Conservation (phyloP, 257 asterid species). For the Nicotiana noctiflora region DNA sequence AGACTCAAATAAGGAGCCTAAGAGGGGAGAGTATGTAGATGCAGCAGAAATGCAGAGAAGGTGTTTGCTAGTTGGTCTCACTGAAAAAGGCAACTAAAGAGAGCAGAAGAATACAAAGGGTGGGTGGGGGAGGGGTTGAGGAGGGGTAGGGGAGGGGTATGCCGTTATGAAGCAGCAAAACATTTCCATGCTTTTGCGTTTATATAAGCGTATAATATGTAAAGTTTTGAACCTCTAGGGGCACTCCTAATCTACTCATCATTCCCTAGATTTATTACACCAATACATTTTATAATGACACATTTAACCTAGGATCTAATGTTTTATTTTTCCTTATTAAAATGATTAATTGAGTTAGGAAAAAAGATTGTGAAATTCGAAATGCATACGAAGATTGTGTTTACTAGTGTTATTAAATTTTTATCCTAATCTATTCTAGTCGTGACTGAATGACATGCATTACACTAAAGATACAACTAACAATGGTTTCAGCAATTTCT, state of each 20-base stretch:
- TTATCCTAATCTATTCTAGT: neutral
- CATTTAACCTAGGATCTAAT: neutral
- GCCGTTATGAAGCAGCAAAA: slow-evolving; percentile 26
- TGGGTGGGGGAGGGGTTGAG: neutral
- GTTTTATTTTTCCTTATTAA: neutral
- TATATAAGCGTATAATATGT: slow-evolving; percentile 2
- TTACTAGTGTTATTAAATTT: neutral
- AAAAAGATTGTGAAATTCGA: neutral
- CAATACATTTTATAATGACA: slow-evolving; percentile 8
- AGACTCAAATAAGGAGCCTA: neutral
- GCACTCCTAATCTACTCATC: slow-evolving; percentile 2
- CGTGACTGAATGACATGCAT: neutral
- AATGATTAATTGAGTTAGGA: neutral
- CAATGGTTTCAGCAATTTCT: too few species aligned
- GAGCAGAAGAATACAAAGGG: neutral
- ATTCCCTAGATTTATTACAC: slow-evolving; percentile 5
- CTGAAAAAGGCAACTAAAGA: slow-evolving; percentile 4
- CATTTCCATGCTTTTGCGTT: slow-evolving; percentile 12
- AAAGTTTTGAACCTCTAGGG: slow-evolving; percentile 7
- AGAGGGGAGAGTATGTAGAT: neutral
- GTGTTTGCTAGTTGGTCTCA: neutral
- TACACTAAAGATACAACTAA: neutral
- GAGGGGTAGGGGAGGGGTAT: slow-evolving; percentile 5
- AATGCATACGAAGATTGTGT: neutral
- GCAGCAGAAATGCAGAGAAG: slow-evolving; percentile 9